Conservation (phyloP, 2,329 filamentous ascomycete species). For the Hypoxylon sp. region DNA sequence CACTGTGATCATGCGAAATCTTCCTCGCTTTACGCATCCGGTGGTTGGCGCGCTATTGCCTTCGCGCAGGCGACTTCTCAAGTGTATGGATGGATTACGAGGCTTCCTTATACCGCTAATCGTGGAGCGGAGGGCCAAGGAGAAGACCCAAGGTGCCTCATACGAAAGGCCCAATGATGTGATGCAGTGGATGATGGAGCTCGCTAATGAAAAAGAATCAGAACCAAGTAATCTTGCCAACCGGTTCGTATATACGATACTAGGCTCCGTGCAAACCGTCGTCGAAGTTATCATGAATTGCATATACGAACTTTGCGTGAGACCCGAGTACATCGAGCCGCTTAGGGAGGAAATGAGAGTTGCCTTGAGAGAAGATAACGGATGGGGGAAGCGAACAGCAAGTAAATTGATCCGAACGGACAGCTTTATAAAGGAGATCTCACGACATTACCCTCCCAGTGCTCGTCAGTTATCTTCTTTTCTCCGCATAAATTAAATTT, state of each 20-base stretch:
- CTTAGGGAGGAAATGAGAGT: constrained; percentile 3
- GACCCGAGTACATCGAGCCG: constrained; percentile 1
- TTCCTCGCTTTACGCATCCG: background rate
- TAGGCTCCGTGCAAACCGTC: constrained; percentile 1
- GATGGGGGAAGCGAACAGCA: constrained; percentile 3
- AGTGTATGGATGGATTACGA: constrained; percentile 1
- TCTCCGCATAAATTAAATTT: background rate
- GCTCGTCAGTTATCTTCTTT: background rate
- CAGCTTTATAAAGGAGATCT: constrained; percentile 7
- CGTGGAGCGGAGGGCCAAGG: background rate
- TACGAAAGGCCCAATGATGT: background rate
- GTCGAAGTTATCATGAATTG: constrained; percentile 5
- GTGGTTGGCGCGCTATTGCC: background rate
- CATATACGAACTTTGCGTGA: constrained; percentile 2
- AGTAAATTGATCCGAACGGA: background rate
- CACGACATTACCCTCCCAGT: constrained; percentile 4
- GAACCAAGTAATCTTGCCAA: constrained; percentile 9
- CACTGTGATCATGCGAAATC: constrained; percentile 6
- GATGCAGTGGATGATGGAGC: constrained; percentile 10
- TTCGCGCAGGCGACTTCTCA: constrained; percentile 2
- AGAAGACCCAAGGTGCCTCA: constrained; percentile 1
- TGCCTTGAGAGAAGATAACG: background rate
- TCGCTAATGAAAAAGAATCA: constrained; percentile 7
- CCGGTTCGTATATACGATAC: background rate
- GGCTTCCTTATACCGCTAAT: constrained; percentile 1